phyloP scores from a whole-genome alignment of 2,329 filamentous ascomycete genomes.

The Sarocladiaceae sp. region DNA sequence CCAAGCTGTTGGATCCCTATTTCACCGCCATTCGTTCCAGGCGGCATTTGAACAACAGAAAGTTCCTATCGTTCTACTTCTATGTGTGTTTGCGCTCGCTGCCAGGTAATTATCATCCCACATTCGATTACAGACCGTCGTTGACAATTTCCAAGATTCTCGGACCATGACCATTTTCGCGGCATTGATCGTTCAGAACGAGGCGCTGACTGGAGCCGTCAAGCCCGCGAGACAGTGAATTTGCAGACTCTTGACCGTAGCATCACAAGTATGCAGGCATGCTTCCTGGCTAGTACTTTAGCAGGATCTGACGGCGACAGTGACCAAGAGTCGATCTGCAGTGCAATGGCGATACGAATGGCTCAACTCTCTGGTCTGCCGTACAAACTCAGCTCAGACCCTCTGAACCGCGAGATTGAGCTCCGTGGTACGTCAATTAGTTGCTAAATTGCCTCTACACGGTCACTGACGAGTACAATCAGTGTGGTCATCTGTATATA shows the following conservation, averaged over 20 bases:
- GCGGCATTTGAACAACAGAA: not conserved
- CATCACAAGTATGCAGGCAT: not conserved
- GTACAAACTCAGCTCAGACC: not conserved
- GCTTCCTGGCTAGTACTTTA: not conserved
- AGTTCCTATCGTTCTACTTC: not conserved
- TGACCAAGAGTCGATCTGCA: not conserved
- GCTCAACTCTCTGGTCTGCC: not conserved
- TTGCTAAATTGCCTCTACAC: not conserved
- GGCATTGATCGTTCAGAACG: not conserved
- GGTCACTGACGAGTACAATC: not conserved
- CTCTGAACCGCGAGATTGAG: not conserved
- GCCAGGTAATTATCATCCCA: not conserved
- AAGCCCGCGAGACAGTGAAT: not conserved
- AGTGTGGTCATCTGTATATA: not conserved
- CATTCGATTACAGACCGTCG: not conserved
- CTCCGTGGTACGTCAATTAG: not conserved
- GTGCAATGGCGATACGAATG: not conserved
- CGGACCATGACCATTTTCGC: not conserved
- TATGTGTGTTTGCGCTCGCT: not conserved
- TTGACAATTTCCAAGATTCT: not conserved
- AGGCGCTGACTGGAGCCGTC: not conserved
- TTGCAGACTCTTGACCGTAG: not conserved
- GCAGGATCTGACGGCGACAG: not conserved
- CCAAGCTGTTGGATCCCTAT: not conserved
- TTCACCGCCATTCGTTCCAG: not conserved